Conservation (phyloP, 2,329 filamentous ascomycete species). For the Claviceps digitariae region DNA sequence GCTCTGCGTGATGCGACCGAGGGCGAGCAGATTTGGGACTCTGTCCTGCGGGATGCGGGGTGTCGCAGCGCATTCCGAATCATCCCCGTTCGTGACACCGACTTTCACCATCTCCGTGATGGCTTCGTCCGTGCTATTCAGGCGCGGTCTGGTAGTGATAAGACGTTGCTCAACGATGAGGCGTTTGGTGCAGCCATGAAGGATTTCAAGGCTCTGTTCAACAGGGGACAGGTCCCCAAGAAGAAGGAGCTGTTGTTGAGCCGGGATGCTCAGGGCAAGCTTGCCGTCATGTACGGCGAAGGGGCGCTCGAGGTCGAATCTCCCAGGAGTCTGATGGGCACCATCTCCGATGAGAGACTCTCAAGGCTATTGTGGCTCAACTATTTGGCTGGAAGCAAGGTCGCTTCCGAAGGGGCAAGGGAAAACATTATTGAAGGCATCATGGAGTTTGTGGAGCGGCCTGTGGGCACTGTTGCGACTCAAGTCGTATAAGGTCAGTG, state of each 20-base stretch:
- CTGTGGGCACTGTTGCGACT: constrained; percentile 73
- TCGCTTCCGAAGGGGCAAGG: constrained; percentile 72
- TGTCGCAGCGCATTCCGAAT: constrained; percentile 73
- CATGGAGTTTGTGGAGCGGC: constrained; percentile 76
- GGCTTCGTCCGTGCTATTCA: constrained; percentile 81
- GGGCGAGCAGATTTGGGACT: constrained; percentile 62
- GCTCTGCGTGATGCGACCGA: constrained; percentile 55
- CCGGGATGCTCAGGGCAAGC: constrained; percentile 48
- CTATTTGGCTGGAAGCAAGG: constrained; percentile 75
- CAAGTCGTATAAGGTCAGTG: constrained; percentile 44
- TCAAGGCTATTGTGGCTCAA: constrained; percentile 76
- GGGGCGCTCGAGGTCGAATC: constrained; percentile 34
- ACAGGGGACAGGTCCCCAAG: constrained; percentile 68
- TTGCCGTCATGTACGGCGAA: constrained; percentile 57
- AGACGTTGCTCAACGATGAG: constrained; percentile 52
- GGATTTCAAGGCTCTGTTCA: constrained; percentile 71
- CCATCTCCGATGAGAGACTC: constrained; percentile 65
- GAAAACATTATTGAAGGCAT: constrained; percentile 76
- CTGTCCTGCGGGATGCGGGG: constrained; percentile 49
- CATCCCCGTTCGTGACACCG: constrained; percentile 82
- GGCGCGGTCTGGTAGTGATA: constrained; percentile 48
- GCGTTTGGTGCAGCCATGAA: constrained; percentile 61
- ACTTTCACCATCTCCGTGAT: constrained; percentile 85
- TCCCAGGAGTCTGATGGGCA: constrained; percentile 47
- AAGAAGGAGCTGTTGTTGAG: constrained; percentile 62